Base-by-base conservation (phyloP, 148 eudicot genomes). In the Fallopia convolvulus region DNA sequence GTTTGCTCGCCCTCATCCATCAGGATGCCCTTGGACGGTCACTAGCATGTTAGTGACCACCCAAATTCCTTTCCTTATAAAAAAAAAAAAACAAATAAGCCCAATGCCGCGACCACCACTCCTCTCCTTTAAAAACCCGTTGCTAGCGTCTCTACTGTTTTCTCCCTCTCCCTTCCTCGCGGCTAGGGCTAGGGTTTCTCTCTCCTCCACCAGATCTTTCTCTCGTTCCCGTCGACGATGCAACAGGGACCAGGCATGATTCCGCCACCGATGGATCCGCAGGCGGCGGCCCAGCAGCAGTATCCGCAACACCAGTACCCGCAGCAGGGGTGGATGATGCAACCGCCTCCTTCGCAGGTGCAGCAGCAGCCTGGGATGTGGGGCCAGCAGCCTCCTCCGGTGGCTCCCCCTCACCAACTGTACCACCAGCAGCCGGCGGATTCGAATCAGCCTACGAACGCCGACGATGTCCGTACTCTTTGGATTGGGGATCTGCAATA, bases 401-500 rank as follows among this genome's bases (percentile, higher is more conserved):
- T 18, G 21, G 60, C 60, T 55, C 60, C 60, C 8, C 83, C 74
- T 40, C 84, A 86, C 32, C 79, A 77, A 13, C 82, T 66, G 76
- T 77, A 80, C n/a, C 77, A 77, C 58, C 83, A 81, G 65, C 79
- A 55, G 13, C 79, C 82, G 50, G n/a, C 80, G 9, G 79, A 74
- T 7, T 18, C 78, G 41, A 72, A 79, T 21, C 88, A 80, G 56
- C 81, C 86, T 52, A 75, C 82, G 10, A 82, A 70, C 33, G 82
- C 89, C 4, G 95, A 91, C 5, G 99, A 88, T 76, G 83, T 88
- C 55, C 84, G 92, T 3, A 87, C 96, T 5, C 85, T 94, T 2
- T 94, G 97, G 98, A 94, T 94, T 78, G 98, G 98, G 5, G 95
- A 92, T 89, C 88, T 94, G 26, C 93, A 87, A 86, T 86, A 86